Evolutionary conservation across 2,329 filamentous ascomycete species (phyloP).

Genomic region (Epichloe brachyelytri): DNA sequence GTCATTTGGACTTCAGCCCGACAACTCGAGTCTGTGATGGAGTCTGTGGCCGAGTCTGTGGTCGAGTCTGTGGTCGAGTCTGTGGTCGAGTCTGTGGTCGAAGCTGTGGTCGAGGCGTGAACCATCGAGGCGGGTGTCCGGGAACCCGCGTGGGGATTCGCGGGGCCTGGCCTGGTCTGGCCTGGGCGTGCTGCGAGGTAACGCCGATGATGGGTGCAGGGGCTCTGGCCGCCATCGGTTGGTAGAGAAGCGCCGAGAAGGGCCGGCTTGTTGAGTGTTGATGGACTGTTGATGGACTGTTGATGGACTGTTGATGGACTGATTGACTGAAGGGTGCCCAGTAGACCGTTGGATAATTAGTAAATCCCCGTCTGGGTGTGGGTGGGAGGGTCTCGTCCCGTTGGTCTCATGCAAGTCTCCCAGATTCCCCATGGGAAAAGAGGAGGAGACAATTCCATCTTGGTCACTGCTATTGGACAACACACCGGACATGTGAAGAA

Average conservation of each 20-base stretch:
- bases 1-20: background rate
- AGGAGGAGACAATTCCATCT: background rate
- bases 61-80: background rate
- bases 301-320: background rate
- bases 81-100: background rate
- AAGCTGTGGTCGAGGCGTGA: background rate
- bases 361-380: no score
- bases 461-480: no score
- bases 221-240: conserved; percentile 5
- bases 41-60: background rate
- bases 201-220: conserved; percentile 14
- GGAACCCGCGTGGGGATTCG: conserved; percentile 13
- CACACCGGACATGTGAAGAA: background rate
- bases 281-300: background rate
- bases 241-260: conserved; percentile 24
- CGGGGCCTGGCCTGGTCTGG: conserved; percentile 8
- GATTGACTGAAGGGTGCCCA: background rate
- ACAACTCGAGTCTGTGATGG: background rate
- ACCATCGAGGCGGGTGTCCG: conserved; percentile 12
- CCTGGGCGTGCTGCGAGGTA: conserved; percentile 22
- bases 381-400: no score
- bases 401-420: background rate
- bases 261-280: conserved; percentile 11
- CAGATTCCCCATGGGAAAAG: background rate
- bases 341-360: background rate